Base-by-base conservation (phyloP, 2,329 filamentous ascomycete genomes). In the Trichoderma sp. region DNA sequence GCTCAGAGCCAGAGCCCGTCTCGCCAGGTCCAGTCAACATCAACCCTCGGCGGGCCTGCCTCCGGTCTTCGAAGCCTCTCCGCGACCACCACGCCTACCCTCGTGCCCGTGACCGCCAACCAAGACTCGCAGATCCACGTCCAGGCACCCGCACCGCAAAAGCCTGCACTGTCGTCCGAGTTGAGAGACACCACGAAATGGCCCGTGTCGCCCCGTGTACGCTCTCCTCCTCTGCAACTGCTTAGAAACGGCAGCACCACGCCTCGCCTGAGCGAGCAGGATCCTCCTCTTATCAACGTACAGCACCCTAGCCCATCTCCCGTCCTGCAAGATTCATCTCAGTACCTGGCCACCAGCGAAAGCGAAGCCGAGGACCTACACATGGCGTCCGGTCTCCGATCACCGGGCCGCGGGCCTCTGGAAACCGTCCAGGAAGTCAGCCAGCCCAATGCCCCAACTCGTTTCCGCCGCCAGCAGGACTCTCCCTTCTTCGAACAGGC, bases 371-470 rank as follows among this genome's bases (percentile, higher is more conserved):
- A 91, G 78, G 90, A 91, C 53, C 78, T 82, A 12, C 83, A 86
- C 53, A 79, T 80, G 62, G 84, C 84, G 62, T 85, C 89, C 24
- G 91, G 90, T 67, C 86, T 90, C 85, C 86, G 89, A 81, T 91
- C 91, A 21, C 90, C 91, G 27, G 88, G 87, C 41, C 87, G 88
- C 71, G 91, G 92, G 66, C 91, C 90, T 65, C 86, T 98, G 75
- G 96, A 97, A 85, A 98, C 97, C 0, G 96, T 98, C 18, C 93
- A 98, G 82, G 96, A 98, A 87, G 92, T 93, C 72, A 97, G 94
- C 85, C 90, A 94, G 76, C 91, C 93, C 60, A 92, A 91, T 67
- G 94, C 93, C 1, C 93, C 94, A 80, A 87, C 84, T 79, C 85
- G 85, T 67, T 82, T 82, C 38, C 69, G 85, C 68, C 82, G 81